Base-by-base conservation (phyloP, 805 yeast genomes). In the Wickerhamiella dianesei region DNA sequence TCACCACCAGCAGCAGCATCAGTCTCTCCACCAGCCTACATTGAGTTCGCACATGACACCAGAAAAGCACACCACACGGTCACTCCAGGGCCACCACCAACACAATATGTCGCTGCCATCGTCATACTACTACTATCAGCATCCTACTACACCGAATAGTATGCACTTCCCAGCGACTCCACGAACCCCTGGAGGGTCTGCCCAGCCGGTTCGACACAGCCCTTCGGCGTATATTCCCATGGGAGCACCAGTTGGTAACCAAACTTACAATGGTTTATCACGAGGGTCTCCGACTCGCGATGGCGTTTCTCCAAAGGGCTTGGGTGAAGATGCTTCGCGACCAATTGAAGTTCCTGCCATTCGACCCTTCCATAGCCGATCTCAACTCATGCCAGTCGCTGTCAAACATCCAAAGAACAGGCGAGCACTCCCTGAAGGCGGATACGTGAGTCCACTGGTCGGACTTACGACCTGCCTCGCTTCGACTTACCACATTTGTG, bases 401-500 rank as follows among this genome's bases (percentile, higher is more conserved):
- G 50, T 55, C 36, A 42, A 51, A 21, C 54, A 53, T 37, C 60
- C 68, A n/a, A 55, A 62, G 51, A 52, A 53, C 44, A 55, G 68
- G 9, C 50, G 68, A 2, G 66, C 66, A 3, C 46, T 58, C 37
- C 66, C 67, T 6, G 67, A 64, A 21, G 67, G 67, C 19, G 67
- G 66, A n/a, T 62, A 55, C 46, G 49, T 62, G 52, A 58, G 64
- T 46, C 98, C 98, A 1, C 70, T 84, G 20, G 69, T 74, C 48
- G 95, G 95, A 0, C 67, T 89, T 49, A 83, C 96, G 0, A 73
- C 79, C 3, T 77, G 82, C 43, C 66, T 92, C 44, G 73, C 89
- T 1, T 77, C 87, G 18, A 81, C 96, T 0, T 92, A 83, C 62
- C 70, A 82, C 8, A 73, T 89, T 47, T 89, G 96, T 64, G 82